A percentile compares a stretch with the other conserved stretches of the same genome.
These are phyloP conservation scores for Fusarium foetens DNA, from an alignment of 2,329 filamentous ascomycete genomes.

Conservation along the genomic window DNA sequence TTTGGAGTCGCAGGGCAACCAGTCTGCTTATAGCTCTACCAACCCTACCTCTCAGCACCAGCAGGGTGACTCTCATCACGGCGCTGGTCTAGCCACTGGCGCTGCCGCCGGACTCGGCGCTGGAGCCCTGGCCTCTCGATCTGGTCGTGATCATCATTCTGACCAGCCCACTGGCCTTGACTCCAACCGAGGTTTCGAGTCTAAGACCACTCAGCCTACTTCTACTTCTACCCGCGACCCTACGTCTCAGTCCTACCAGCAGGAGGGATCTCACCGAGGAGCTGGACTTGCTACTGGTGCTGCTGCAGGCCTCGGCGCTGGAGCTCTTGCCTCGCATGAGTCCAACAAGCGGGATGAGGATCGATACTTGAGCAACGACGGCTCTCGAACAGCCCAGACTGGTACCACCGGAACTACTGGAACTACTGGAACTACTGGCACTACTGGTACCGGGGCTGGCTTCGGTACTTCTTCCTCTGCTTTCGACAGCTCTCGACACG, in stretches of 20 bases:
- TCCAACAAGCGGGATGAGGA: background rate
- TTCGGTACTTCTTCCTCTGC: background rate
- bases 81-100: background rate
- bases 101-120: background rate
- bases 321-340: conserved; percentile 10
- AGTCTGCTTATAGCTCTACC: background rate
- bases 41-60: background rate
- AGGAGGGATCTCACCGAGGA: background rate
- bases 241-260: background rate
- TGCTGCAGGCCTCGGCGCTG: conserved; percentile 23
- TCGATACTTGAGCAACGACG: background rate
- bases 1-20: background rate
- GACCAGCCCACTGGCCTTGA: background rate
- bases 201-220: background rate
- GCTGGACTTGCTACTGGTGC: background rate
- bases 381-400: background rate
- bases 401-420: background rate
- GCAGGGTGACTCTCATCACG: background rate
- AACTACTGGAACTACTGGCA: background rate
- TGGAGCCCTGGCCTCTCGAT: background rate
- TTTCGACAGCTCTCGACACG: background rate
- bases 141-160: background rate
- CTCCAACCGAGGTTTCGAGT: background rate
- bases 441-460: background rate
- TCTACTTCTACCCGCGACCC: background rate